Evolutionary conservation across 176 grass and related monocot genomes (phyloP).

Genomic region (Pontederia paniculata): DNA sequence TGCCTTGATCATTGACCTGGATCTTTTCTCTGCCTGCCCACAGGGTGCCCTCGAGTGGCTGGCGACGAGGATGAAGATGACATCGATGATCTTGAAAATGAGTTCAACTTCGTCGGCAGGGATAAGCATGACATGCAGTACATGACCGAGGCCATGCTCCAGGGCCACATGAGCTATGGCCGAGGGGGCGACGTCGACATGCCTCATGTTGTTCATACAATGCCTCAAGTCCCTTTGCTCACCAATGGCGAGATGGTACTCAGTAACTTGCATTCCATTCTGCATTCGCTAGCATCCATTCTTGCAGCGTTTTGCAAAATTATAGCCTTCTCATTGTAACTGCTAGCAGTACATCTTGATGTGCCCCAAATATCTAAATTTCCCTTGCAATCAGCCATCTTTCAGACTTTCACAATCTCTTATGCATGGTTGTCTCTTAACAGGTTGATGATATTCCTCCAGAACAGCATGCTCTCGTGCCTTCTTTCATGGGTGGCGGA

Average conservation of each 20-base stretch:
- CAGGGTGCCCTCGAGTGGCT: constrained; percentile 59
- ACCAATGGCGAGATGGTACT: constrained; percentile 82
- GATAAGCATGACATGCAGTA: constrained; percentile 39
- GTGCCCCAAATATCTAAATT: too few relatives aligned
- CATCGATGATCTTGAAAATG: constrained; percentile 69
- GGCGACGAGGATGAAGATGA: constrained; percentile 88
- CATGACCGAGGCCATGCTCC: constrained; percentile 49
- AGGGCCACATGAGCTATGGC: constrained; percentile 64
- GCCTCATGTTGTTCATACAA: constrained; percentile 25
- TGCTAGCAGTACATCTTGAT: too few relatives aligned
- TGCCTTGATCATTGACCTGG: too few relatives aligned
- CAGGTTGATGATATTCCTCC: constrained; percentile 88
- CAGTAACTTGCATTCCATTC: too few relatives aligned
- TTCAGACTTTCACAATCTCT: too few relatives aligned
- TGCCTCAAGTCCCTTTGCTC: constrained; percentile 76
- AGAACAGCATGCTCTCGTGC: constrained; percentile 89
- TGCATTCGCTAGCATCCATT: too few relatives aligned
- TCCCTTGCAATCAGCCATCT: too few relatives aligned
- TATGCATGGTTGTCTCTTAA: not conserved
- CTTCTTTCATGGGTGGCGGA: constrained; percentile 66
- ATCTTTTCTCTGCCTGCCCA: not conserved
- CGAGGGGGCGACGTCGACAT: constrained; percentile 41
- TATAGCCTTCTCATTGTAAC: too few relatives aligned
- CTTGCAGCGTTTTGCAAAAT: too few relatives aligned
- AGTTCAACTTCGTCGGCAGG: constrained; percentile 49